A percentile compares a stretch with the other conserved stretches of the same genome.
Conservation (phyloP, 345 rosid genomes). For the Kernera saxatilis region DNA sequence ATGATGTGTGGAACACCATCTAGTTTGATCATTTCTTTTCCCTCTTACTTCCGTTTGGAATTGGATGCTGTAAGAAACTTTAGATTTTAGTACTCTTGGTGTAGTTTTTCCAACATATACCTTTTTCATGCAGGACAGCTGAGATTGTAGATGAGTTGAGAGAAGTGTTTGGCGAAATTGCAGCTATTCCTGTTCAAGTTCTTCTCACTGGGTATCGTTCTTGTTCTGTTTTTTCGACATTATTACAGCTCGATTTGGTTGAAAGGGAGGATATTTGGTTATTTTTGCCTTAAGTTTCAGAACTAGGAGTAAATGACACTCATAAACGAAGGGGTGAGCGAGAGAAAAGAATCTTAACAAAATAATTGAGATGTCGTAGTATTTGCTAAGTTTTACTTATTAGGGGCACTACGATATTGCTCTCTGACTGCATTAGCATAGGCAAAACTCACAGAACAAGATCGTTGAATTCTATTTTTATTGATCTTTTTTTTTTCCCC, state of each 20-base stretch:
- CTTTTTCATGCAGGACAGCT: slow-evolving; percentile 45
- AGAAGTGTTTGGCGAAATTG: slow-evolving; percentile 41
- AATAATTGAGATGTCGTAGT: neutral
- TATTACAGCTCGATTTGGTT: neutral
- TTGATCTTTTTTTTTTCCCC: neutral
- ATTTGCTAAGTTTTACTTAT: neutral
- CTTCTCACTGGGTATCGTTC: slow-evolving; percentile 56
- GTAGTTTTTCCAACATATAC: neutral
- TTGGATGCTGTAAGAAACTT: neutral
- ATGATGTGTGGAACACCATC: neutral
- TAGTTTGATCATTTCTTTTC: neutral
- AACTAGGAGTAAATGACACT: neutral
- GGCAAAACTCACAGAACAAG: neutral
- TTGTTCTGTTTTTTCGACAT: slow-evolving; percentile 7
- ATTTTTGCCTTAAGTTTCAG: neutral
- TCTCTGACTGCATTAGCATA: neutral
- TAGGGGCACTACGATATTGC: neutral
- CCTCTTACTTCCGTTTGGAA: neutral
- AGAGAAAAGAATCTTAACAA: neutral
- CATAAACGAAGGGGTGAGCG: neutral
- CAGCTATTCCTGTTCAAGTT: slow-evolving; percentile 67
- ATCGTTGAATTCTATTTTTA: neutral
- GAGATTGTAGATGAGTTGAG: slow-evolving; percentile 56
- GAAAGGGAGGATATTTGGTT: neutral
- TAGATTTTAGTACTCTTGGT: neutral